Base-by-base conservation (phyloP, 1,139 yeast genomes). In the Zygotorulaspora mrakii region DNA sequence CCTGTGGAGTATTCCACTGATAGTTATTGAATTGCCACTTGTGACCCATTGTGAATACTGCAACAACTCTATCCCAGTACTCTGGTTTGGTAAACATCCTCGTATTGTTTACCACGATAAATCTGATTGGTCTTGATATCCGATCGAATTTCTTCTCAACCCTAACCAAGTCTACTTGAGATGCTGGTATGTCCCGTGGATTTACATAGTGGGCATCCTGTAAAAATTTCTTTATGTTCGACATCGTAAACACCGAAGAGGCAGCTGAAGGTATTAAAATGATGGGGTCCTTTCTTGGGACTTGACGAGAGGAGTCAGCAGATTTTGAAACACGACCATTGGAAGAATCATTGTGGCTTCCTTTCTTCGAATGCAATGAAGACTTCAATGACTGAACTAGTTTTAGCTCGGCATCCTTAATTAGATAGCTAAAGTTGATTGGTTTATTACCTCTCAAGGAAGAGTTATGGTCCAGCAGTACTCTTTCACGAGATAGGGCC, bases 61-160 rank as follows among this genome's bases (percentile, higher is more conserved):
- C 97, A 35, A 91, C 85, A 1, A 94, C 96, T 44, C 98, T 74
- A 55, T 82, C 87, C 99, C 99, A 91, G 64, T 94, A 88, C 58
- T 91, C 98, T 3, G 95, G 95, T 59, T 88, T 89, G 17, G 84
- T 81, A 68, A 91, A 89, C 64, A 81, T 76, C 41, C 88, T 95
- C 5, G 88, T 88, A 45, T 84, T 84, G 59, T 86, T 94, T 17
- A 88, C 96, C 37, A 91, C 85, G 21, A 61, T 47, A 41, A 62
- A 61, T 37, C 57, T 59, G 12, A 60, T 39, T 6, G 65, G 63
- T 40, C 47, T 58, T n/a, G 53, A 49, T 18, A 62, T 44, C 12
- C 54, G 52, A 26, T 60, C 64, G 21, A 62, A 51, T 33, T 57
- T 59, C 40, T 60, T 62, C 23, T 57, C 60, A 24, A 58, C 54